A percentile compares a stretch with the other conserved stretches of the same genome.
Conservation (phyloP, 2,329 filamentous ascomycete species). For the Lasiodiplodia sp. region DNA sequence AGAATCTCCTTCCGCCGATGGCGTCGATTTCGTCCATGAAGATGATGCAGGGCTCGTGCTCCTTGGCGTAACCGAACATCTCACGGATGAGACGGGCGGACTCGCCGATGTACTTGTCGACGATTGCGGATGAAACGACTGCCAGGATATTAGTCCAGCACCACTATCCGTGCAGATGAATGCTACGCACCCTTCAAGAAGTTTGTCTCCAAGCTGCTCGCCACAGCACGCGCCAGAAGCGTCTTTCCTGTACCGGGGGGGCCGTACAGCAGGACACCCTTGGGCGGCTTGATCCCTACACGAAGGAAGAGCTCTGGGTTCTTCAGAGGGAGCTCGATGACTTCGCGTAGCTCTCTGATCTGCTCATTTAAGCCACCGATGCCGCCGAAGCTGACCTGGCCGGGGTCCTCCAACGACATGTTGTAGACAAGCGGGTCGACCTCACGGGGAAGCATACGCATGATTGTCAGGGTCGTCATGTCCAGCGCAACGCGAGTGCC, state of each 20-base stretch:
- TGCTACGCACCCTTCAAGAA: slow-evolving; percentile 82
- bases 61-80: slow-evolving; percentile 99
- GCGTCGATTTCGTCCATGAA: slow-evolving; percentile 99
- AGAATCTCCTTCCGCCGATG: slow-evolving; percentile 95
- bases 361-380: slow-evolving; percentile 98
- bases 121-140: slow-evolving; percentile 98
- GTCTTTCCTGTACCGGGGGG: slow-evolving; percentile 98
- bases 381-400: slow-evolving; percentile 95
- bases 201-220: slow-evolving; percentile 96
- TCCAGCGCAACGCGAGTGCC: slow-evolving; percentile 96
- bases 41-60: slow-evolving; percentile 99
- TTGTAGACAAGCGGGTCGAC: slow-evolving; percentile 99
- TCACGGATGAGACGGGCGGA: slow-evolving; percentile 96
- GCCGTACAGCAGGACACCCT: slow-evolving; percentile 94
- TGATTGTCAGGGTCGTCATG: slow-evolving; percentile 99
- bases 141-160: slow-evolving; percentile 20
- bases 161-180: slow-evolving; percentile 32
- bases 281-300: slow-evolving; percentile 98
- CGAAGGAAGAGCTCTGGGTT: slow-evolving; percentile 97
- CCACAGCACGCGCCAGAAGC: slow-evolving; percentile 89
- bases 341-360: slow-evolving; percentile 95
- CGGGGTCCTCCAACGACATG: slow-evolving; percentile 98
- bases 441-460: slow-evolving; percentile 98
- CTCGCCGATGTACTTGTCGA: slow-evolving; percentile 99
- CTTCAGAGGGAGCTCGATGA: slow-evolving; percentile 97